Evolutionary conservation across 2,329 filamentous ascomycete species (phyloP), one percentile per base, ranked within the genome.

Genomic region (Scedosporium minutisporum): DNA sequence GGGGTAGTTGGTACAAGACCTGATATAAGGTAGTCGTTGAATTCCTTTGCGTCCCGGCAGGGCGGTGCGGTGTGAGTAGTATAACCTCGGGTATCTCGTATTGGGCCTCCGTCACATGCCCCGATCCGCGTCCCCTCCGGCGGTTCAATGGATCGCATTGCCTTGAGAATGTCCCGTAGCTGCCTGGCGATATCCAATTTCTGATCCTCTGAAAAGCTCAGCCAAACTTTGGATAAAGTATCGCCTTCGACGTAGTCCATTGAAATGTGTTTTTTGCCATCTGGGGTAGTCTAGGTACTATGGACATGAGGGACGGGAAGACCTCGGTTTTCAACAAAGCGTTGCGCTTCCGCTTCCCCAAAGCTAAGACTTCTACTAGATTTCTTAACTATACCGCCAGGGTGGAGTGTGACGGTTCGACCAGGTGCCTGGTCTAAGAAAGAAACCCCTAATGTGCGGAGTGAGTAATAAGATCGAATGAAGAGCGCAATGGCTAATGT

Each of bases 221-320:
- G 64, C 71, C 71, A 72, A 1, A 69, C 25, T 16, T 68, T 60
- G 12, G 69, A 65, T 9, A 73, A 70, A 5, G 65, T 57, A 51
- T 70, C 51, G 2, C 71, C 69, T 53, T 66, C 29, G 21, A 71
- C 63, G 29, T 70, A 70, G 5, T 63, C 63, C 70, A 73, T 71
- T 1, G 59, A 25, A 41, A 71, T 70, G 41, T 44, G 61, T n/a
- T 44, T 57, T 16, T 65, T 14, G 4, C 68, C 69, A 18, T 70
- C 65, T 12, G 65, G 27, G 16, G 63, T 65, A 5, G 27, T 59
- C 41, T 67, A 29, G 42, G 57, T 63, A 3, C 65, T 57, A 55
- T 66, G 64, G 7, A 71, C 66, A 46, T 33, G 38, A 6, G 70
- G 71, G 2, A 64, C 69, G 9, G 68, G 68, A 27, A 72, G 3